These are phyloP conservation scores for Myxozyma vanderwaltii DNA, from an alignment of 805 yeast species.

Conservation along the genomic window DNA sequence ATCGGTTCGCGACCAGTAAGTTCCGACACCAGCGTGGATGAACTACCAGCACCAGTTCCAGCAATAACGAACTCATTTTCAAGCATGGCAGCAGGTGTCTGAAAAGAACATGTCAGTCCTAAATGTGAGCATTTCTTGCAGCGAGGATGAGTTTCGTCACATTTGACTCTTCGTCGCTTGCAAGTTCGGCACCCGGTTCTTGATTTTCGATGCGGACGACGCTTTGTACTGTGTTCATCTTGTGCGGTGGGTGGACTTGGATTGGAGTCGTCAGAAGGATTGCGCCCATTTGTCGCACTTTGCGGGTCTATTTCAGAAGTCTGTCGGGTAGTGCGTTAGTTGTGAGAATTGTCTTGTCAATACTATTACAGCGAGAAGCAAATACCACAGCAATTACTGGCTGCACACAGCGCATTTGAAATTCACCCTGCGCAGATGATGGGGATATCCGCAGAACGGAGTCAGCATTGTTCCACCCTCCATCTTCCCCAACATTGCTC, in stretches of 20 bases:
- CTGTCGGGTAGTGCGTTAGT: no score
- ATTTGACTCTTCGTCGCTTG: slow-evolving; percentile 84
- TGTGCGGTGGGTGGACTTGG: background rate
- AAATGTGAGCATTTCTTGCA: slow-evolving; percentile 80
- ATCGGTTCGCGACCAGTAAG: background rate
- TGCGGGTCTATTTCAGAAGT: no score
- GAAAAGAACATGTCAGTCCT: slow-evolving; percentile 75
- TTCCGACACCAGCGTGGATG: background rate
- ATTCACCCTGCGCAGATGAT: no score
- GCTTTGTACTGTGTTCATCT: slow-evolving; percentile 46
- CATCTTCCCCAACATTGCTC: no score
- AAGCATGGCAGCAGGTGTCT: slow-evolving; percentile 26
- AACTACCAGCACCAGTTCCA: slow-evolving; percentile 9
- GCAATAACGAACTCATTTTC: slow-evolving; percentile 24
- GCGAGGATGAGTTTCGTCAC: slow-evolving; percentile 82
- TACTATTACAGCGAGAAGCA: no score
- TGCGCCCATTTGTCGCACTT: background rate
- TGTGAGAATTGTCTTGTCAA: no score
- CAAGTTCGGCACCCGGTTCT: slow-evolving; percentile 89
- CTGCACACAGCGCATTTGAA: no score
- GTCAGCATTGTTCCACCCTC: no score
- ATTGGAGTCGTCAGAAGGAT: background rate
- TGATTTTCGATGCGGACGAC: slow-evolving; percentile 87
- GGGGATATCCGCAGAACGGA: no score
- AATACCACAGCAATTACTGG: no score